Base-by-base conservation (phyloP, 106 monocot species). In the Apostasia ramifera region DNA sequence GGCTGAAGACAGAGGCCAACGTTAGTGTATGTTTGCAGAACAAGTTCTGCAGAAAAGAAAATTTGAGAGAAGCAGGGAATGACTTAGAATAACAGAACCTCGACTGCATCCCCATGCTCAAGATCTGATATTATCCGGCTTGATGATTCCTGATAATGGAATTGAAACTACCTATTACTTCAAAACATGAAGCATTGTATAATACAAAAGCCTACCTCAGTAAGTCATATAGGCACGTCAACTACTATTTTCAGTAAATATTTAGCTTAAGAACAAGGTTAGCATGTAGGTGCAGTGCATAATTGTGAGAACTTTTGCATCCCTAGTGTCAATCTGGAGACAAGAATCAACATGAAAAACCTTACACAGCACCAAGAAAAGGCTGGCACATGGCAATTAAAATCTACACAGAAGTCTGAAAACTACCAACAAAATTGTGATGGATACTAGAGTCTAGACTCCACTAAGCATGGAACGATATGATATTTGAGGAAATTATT, bases 91-190 rank as follows among this genome's bases (percentile, higher is more conserved):
- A 42, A 4, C 26, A 68, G n/a, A 73, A 94, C 94, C 80, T 78
- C 90, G 61, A 94, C 70, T 14, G 84, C 72, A 85, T 80, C 76
- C 5, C 94, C 94, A 68, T 90, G 78, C 52, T 94, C 94, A 66
- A 94, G 90, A 74, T 94, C 90, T 12, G 89, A 75, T 4, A 76
- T 14, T 10, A 55, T 71, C 12, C 10, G 75, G 60, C 49, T 73
- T 8, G 82, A 80, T 54, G 86, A 66, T 71, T 78, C 86, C 82
- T 82, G 51, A 6, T 66, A n/a, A 11, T 41, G 11, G 46, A 48
- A 65, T 51, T 15, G 48, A 2, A 1, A 40, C 10, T 40, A 52
- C 40, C 10, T 40, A 68, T 67, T 3, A 62, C 47, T 38, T 62
- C 37, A 65, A 65, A 65, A 14, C 26, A 65, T 47, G 44, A 65